A percentile compares a stretch with the other conserved stretches of the same genome.
phyloP scores from a whole-genome alignment of 1,139 yeast genomes.

The Yamadazyma epiphylla region DNA sequence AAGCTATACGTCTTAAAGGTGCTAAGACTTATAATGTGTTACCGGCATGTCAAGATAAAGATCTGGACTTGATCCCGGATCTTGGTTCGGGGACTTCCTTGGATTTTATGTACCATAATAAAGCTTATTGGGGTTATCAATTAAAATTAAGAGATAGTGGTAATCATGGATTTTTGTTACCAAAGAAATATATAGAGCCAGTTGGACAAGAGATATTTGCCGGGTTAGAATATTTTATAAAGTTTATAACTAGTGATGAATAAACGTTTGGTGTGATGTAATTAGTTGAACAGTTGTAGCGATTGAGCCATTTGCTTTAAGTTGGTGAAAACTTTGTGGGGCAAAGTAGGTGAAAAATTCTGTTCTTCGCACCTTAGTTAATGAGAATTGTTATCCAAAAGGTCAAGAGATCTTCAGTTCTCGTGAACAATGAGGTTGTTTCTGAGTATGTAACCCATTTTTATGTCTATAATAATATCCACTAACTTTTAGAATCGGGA shows the following conservation, averaged over 20 bases:
- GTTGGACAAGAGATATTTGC: conserved; percentile 74
- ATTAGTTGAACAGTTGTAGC: no score
- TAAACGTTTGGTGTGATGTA: conserved; percentile 3
- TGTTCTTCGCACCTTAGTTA: conserved; percentile 16
- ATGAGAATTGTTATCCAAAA: conserved; percentile 91
- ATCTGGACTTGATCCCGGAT: conserved; percentile 66
- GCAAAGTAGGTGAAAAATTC: no score
- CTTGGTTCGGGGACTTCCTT: conserved; percentile 79
- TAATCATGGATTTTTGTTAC: conserved; percentile 76
- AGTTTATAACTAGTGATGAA: conserved; percentile 50
- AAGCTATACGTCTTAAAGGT: conserved; percentile 59
- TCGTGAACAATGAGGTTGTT: conserved; percentile 65
- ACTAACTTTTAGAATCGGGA: conserved; percentile 45
- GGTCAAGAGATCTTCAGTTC: conserved; percentile 82
- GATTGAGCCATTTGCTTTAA: no score
- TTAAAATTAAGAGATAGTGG: conserved; percentile 81
- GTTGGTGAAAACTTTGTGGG: no score
- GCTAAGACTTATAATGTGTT: conserved; percentile 66
- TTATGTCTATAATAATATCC: background rate
- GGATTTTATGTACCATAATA: conserved; percentile 79
- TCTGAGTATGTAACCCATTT: conserved; percentile 48
- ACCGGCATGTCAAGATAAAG: conserved; percentile 78
- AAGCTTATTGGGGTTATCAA: conserved; percentile 83
- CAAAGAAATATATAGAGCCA: conserved; percentile 65
- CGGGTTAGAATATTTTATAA: conserved; percentile 66